A percentile compares a stretch with the other conserved stretches of the same genome.
Evolutionary conservation across 257 asterid species (phyloP).

Genomic region (Scutellaria minor): DNA sequence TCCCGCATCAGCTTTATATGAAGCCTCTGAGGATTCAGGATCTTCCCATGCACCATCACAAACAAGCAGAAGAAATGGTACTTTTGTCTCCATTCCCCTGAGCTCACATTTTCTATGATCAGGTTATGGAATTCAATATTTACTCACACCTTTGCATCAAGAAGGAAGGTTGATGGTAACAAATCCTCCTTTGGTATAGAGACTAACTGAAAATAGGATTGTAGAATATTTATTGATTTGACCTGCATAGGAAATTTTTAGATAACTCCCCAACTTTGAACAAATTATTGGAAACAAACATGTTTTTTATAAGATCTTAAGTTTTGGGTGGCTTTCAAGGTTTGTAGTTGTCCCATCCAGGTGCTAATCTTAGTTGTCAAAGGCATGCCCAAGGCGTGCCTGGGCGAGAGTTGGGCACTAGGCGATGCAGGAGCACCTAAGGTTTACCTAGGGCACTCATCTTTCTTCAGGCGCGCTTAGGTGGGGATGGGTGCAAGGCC

Average conservation of each 20-base stretch:
- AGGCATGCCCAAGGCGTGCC: too few relatives aligned
- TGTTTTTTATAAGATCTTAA: background rate
- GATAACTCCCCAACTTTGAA: too few relatives aligned
- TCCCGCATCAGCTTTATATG: constrained; percentile 82
- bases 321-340: background rate
- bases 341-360: constrained; percentile 2
- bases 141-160: constrained; percentile 15
- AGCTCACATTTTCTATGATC: constrained; percentile 16
- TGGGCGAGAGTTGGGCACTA: too few relatives aligned
- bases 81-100: constrained; percentile 34
- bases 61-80: constrained; percentile 55
- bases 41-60: constrained; percentile 48
- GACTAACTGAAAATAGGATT: background rate
- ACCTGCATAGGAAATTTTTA: background rate
- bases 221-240: constrained; percentile 11
- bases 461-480: too few relatives aligned
- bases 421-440: too few relatives aligned
- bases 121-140: constrained; percentile 12
- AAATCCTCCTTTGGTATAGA: background rate
- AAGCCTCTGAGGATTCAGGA: constrained; percentile 50
- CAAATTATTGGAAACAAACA: too few relatives aligned
- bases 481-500: too few relatives aligned
- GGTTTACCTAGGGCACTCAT: too few relatives aligned
- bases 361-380: background rate
- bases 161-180: background rate